Percentiles rank a stretch among this genome's conserved stretches.
These are phyloP conservation scores for Xeromyces bisporus DNA, from an alignment of 495 filamentous ascomycete species.

Conservation along the genomic window DNA sequence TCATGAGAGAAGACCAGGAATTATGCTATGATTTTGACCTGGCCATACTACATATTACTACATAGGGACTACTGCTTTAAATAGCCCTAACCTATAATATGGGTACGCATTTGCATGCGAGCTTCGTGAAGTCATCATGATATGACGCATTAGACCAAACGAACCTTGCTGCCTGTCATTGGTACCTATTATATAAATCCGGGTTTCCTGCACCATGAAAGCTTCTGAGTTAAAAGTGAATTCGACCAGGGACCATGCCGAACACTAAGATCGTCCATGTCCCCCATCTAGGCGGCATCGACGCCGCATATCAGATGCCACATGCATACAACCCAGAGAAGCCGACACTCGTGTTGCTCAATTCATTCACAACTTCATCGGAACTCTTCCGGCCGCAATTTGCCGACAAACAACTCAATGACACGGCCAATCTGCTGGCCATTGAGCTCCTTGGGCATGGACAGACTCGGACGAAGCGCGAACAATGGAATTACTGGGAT, in stretches of 20 bases:
- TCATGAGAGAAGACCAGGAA: no score
- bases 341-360: conserved; percentile 22
- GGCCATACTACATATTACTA: no score
- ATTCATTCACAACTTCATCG: conserved; percentile 19
- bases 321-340: conserved; percentile 17
- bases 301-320: conserved; percentile 18
- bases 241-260: conserved; percentile 4
- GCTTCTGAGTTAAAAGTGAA: no score
- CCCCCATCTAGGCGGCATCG: conserved; percentile 21
- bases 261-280: conserved; percentile 15
- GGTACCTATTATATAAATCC: no score
- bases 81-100: no score
- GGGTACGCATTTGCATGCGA: no score
- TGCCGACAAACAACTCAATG: conserved; percentile 8
- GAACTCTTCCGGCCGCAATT: conserved; percentile 18
- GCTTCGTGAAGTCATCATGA: no score
- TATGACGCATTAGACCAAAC: no score
- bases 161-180: no score
- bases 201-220: no score
- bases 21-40: no score
- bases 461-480: conserved; percentile 20
- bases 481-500: conserved; percentile 38
- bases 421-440: conserved; percentile 26
- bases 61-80: no score
- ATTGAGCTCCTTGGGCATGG: conserved; percentile 39